Evolutionary conservation across 345 rosid genomes (phyloP), one percentile per base, ranked within the genome.

Genomic region (Balakata baccata): DNA sequence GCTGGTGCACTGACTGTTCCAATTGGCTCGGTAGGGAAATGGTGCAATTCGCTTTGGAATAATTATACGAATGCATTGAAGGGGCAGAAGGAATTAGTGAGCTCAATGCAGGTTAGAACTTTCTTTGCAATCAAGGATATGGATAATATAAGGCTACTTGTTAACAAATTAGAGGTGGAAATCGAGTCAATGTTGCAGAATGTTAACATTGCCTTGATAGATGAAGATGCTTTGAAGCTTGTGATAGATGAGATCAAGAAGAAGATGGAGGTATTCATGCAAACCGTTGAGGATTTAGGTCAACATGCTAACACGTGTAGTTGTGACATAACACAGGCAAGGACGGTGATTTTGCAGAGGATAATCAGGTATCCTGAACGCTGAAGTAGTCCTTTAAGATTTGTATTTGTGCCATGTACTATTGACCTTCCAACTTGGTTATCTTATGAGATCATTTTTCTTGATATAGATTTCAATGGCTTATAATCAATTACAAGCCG

Each of bases 231-330:
- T 0, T 78, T 89, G 83, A 87, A 77, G 78, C 75, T 92, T 50
- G 95, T 85, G 2, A 88, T 94, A 61, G 94, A 84, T 13, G 98
- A 92, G 84, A 90, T 94, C 78, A 90, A 84, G 88, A 94, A 81
- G 86, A 89, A 85, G 81, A 75, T 92, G 46, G 86, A 79, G 70
- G 79, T 72, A 69, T 88, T 89, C 67, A 83, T 78, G 79, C 85
- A 85, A 39, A 84, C 82, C 8, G 82, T 92, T 45, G 91, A 90
- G 71, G 87, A 75, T 72, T 89, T 94, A 52, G 84, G 86, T 45
- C 74, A 45, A 46, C 97, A 82, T 51, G 92, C 98, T 25, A 80
- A 70, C 68, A 88, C 80, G 82, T 94, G 93, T 74, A 85, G 91
- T 84, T 77, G 81, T 11, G 91, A 90, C 74, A 82, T 92, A 72